Base-by-base conservation (phyloP, 371 early-diverging fungal species). In the Coemansia sp. region DNA sequence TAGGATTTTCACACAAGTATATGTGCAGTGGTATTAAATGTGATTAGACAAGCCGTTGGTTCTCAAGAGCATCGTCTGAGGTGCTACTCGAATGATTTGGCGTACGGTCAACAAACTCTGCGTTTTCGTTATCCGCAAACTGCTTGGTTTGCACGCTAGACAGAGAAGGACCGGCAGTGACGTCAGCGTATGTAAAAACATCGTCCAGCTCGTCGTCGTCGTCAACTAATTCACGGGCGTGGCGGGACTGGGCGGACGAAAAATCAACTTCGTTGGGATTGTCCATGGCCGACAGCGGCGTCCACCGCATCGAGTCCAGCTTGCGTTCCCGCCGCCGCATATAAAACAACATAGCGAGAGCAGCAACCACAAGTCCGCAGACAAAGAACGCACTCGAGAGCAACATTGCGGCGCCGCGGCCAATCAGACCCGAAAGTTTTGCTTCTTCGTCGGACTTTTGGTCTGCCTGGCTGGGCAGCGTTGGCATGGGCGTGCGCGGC, bases 251-350 rank as follows among this genome's bases (percentile, higher is more conserved):
- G 11, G 11, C 27, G 39, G 40, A n/a, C 5, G 63, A 63, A 54
- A 63, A 63, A 7, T 40, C 26, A 11, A 66, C 75, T 11, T 62
- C 63, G 11, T 64, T 59, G 26, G 60, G 67, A 60, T 21, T 52
- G 61, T 22, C 67, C 27, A 71, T 61, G 13, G 26, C 37, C 45
- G 67, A 61, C 61, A 75, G 37, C 56, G 67, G 55, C 39, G 68
- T 71, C 76, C 76, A 75, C 58, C 68, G 67, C 71, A 64, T 64
- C 22, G 63, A 55, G 14, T 61, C 64, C 34, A 64, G 59, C 40
- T 61, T 64, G 52, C 71, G 75, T 57, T 74, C 71, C 4, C 76
- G 62, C 37, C 67, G 71, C 18, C 67, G 63, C 76, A 75, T 71
- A 5, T 47, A 64, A 34, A 64, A n/a, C 13, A 75, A 48, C 76